A percentile compares a stretch with the other conserved stretches of the same genome.
Conservation (phyloP, 2,329 filamentous ascomycete species). For the Lachnellula arida region DNA sequence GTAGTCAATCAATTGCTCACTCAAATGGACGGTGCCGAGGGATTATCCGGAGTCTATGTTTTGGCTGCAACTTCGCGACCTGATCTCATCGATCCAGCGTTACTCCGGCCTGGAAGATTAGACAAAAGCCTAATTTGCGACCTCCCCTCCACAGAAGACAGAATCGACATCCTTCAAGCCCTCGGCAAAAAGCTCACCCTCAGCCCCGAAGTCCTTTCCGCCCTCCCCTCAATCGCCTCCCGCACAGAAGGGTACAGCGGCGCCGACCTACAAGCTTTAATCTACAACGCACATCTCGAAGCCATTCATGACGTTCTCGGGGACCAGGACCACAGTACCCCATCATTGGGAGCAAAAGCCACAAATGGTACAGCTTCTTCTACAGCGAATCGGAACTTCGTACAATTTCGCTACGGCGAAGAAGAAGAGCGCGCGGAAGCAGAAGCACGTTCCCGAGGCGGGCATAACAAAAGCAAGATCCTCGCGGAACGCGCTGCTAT, state of each 20-base stretch:
- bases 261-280: slow-evolving; percentile 87
- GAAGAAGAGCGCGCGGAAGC: slow-evolving; percentile 45
- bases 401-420: slow-evolving; percentile 79
- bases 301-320: slow-evolving; percentile 91
- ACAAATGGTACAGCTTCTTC: slow-evolving; percentile 19
- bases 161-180: slow-evolving; percentile 81
- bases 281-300: slow-evolving; percentile 95
- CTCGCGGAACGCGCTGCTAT: slow-evolving; percentile 77
- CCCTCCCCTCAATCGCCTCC: slow-evolving; percentile 66
- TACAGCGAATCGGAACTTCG: slow-evolving; percentile 50
- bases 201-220: slow-evolving; percentile 53
- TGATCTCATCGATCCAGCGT: slow-evolving; percentile 90
- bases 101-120: slow-evolving; percentile 83
- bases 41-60: slow-evolving; percentile 90
- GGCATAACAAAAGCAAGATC: slow-evolving; percentile 47
- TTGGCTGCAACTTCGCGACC: slow-evolving; percentile 90
- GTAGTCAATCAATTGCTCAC: slow-evolving; percentile 98
- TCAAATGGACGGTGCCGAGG: slow-evolving; percentile 98
- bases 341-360: slow-evolving; percentile 23
- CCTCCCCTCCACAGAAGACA: slow-evolving; percentile 74
- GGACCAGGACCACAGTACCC: slow-evolving; percentile 44
- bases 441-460: slow-evolving; percentile 36
- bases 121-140: slow-evolving; percentile 93
- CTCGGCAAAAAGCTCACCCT: slow-evolving; percentile 79
- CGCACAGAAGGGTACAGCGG: slow-evolving; percentile 88